phyloP scores from a whole-genome alignment of 2,329 filamentous ascomycete genomes.

The Scedosporium apiospermum region DNA sequence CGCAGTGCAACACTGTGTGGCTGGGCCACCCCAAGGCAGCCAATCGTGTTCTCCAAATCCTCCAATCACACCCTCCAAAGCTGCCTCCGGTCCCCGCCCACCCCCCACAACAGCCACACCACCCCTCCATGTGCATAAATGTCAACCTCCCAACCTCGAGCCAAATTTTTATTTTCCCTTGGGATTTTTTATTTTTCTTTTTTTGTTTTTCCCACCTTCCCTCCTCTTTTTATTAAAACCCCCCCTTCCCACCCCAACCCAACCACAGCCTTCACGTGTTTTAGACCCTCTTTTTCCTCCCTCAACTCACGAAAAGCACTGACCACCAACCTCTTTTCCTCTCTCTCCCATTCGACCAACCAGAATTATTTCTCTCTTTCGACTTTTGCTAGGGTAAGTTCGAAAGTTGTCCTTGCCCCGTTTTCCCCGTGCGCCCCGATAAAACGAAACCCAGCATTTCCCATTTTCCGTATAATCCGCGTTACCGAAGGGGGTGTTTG shows the following conservation, averaged over 20 bases:
- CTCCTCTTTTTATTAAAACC: neutral
- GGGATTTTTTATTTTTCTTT: neutral
- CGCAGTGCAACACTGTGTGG: neutral
- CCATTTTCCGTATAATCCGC: neutral
- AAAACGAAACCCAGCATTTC: slow-evolving; percentile 2
- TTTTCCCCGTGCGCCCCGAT: neutral
- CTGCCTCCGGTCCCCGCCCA: neutral
- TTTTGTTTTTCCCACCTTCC: neutral
- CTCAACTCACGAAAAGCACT: neutral
- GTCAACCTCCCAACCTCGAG: neutral
- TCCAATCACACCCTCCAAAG: neutral
- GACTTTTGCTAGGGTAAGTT: neutral
- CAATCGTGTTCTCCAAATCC: neutral
- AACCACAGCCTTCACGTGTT: slow-evolving; percentile 2
- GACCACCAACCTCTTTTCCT: neutral
- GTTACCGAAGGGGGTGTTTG: neutral
- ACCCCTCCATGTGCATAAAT: neutral
- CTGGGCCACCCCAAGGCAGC: neutral
- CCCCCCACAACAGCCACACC: neutral
- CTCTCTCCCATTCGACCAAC: slow-evolving; percentile 2
- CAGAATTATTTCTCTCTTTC: neutral
- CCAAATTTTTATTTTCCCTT: neutral
- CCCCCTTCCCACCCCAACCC: neutral
- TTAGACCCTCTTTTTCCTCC: neutral
- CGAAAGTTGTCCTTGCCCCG: neutral